A percentile compares a stretch with the other conserved stretches of the same genome.
Conservation (phyloP, 345 rosid species). For the Camelina neglecta region DNA sequence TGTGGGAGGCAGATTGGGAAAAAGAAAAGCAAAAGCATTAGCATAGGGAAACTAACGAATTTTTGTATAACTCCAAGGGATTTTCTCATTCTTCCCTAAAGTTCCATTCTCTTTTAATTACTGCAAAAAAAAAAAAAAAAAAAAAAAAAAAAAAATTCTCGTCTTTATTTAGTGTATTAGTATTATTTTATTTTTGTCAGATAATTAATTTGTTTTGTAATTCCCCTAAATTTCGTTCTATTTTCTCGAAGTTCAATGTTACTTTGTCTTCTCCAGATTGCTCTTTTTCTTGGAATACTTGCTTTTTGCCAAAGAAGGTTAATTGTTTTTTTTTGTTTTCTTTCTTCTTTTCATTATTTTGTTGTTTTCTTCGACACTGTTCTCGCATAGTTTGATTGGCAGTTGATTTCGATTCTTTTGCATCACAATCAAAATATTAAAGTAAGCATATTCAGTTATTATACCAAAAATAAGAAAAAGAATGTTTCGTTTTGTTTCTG, state of each 20-base stretch:
- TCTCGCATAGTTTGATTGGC: slow-evolving; percentile 37
- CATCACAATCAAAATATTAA: slow-evolving; percentile 43
- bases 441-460: slow-evolving; percentile 33
- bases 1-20: slow-evolving; percentile 67
- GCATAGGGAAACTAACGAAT: slow-evolving; percentile 71
- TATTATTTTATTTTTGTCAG: slow-evolving; percentile 24
- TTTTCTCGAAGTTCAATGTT: slow-evolving; percentile 31
- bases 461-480: slow-evolving; percentile 24
- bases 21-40: slow-evolving; percentile 46
- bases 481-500: slow-evolving; percentile 46
- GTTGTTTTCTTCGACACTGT: slow-evolving; percentile 40
- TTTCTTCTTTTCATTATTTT: slow-evolving; percentile 3
- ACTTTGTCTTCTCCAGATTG: slow-evolving; percentile 35
- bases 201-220: neutral
- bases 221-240: slow-evolving; percentile 22
- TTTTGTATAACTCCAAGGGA: slow-evolving; percentile 90
- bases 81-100: slow-evolving; percentile 56
- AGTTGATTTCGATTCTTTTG: slow-evolving; percentile 40
- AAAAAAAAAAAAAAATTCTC: neutral
- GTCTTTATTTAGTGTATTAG: neutral
- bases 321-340: neutral
- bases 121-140: neutral
- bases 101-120: slow-evolving; percentile 11
- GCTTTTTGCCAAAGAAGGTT: slow-evolving; percentile 24
- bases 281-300: slow-evolving; percentile 32